Evolutionary conservation across 2,329 filamentous ascomycete genomes (phyloP).

Genomic region (Neopestalotiopsis rosae): DNA sequence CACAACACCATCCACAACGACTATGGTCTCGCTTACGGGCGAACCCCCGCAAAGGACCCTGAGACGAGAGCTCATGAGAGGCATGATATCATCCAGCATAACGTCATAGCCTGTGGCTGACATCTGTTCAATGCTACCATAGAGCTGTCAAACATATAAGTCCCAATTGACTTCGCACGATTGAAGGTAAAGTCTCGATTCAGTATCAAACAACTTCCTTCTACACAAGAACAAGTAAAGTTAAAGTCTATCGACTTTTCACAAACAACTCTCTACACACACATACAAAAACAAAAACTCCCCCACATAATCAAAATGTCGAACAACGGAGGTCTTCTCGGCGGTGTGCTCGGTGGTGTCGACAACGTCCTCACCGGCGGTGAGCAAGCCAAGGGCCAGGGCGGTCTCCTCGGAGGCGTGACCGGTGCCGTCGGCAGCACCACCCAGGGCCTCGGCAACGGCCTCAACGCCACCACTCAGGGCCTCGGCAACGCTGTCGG

Average conservation of each 20-base stretch:
- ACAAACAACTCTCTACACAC: neutral
- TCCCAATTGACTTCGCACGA: neutral
- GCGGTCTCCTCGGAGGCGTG: slow-evolving; percentile 38
- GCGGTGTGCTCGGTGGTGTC: slow-evolving; percentile 36
- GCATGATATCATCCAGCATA: slow-evolving; percentile 15
- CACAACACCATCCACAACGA: slow-evolving; percentile 15
- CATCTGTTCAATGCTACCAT: neutral
- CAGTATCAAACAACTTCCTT: neutral
- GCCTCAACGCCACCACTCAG: slow-evolving; percentile 35
- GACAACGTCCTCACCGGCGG: slow-evolving; percentile 41
- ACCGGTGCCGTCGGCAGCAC: slow-evolving; percentile 35
- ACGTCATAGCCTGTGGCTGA: slow-evolving; percentile 18
- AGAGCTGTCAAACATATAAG: slow-evolving; percentile 5
- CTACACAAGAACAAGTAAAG: neutral
- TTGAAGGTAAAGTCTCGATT: neutral
- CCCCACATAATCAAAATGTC: slow-evolving; percentile 31
- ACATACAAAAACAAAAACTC: slow-evolving; percentile 3
- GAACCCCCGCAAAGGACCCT: slow-evolving; percentile 8
- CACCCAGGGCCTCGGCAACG: slow-evolving; percentile 30
- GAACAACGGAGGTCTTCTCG: slow-evolving; percentile 38
- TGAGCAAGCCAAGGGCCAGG: slow-evolving; percentile 38
- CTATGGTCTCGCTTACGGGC: slow-evolving; percentile 7
- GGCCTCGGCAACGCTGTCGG: slow-evolving; percentile 37
- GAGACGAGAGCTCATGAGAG: neutral
- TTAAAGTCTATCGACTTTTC: neutral